Percentiles rank a stretch among this genome's conserved stretches.
These are phyloP conservation scores for Moesziomyces globuligerus DNA, from an alignment of 1,284 basidiomycete species.

Conservation along the genomic window DNA sequence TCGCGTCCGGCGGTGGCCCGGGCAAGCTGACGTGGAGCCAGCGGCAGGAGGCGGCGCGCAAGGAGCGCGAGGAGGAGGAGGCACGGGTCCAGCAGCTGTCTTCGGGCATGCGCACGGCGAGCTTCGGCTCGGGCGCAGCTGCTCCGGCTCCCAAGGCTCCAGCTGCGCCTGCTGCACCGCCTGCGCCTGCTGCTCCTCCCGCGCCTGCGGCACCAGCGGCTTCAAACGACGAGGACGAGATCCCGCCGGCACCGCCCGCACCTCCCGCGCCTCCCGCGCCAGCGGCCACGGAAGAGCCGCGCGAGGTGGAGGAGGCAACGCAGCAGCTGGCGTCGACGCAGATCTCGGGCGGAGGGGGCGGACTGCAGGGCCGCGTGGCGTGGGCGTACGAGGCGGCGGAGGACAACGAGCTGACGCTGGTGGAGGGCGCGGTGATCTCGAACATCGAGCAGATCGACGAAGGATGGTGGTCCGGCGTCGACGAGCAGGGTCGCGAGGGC, in stretches of 20 bases:
- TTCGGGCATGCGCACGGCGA: conserved; percentile 33
- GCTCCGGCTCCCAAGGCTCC: conserved; percentile 16
- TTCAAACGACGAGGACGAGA: conserved; percentile 9
- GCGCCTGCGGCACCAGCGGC: conserved; percentile 25
- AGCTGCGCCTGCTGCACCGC: conserved; percentile 30
- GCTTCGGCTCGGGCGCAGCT: conserved; percentile 28
- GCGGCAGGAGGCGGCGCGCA: conserved; percentile 60
- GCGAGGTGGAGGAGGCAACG: conserved; percentile 16
- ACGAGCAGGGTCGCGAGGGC: conserved; percentile 55
- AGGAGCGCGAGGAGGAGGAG: conserved; percentile 61
- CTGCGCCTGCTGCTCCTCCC: conserved; percentile 29
- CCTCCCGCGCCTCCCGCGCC: conserved; percentile 14
- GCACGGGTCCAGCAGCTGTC: conserved; percentile 26
- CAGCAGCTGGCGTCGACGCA: conserved; percentile 42
- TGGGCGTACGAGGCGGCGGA: conserved; percentile 64
- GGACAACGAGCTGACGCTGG: conserved; percentile 62
- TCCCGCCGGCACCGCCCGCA: conserved; percentile 32
- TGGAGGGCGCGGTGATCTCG: conserved; percentile 57
- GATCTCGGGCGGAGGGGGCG: conserved; percentile 13
- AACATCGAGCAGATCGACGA: conserved; percentile 64
- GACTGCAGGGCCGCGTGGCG: conserved; percentile 52
- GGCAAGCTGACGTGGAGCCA: conserved; percentile 66
- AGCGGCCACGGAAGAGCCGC: conserved; percentile 6
- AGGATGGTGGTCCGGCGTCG: conserved; percentile 66
- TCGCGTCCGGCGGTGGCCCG: conserved; percentile 33